Base-by-base conservation (phyloP, 352 stramenopile species). In the Globisporangium splendens region DNA sequence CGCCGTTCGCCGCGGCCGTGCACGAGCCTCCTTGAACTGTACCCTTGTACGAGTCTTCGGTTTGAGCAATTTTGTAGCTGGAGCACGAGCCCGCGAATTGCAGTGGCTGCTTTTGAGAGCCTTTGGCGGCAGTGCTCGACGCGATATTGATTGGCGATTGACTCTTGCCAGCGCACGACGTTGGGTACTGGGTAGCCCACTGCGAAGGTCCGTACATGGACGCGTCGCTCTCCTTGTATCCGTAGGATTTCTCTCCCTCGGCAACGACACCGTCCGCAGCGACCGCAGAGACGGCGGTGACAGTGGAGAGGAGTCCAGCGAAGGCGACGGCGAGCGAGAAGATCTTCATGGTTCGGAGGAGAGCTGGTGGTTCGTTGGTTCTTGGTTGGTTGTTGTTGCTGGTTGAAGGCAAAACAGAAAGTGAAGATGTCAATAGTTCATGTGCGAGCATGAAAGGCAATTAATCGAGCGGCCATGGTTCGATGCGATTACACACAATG, bases 71-170 rank as follows among this genome's bases (percentile, higher is more conserved):
- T 6, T 61, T 54, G 46, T 53, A 61, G 10, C 53, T 35, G 17
- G 22, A 15, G 28, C 62, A 73, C n/a, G 59, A 43, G 38, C 66
- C 66, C 24, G 35, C 48, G 52, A 73, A 63, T 17, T 24, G 13
- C 13, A 73, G 22, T 5, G 62, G 62, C 0, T 28, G 18, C 14
- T 43, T 20, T 12, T 11, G n/a, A 31, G 24, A 31, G 2, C 24
- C 24, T 31, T 31, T 31, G 2, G 24, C 5, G 24, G 24, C 2
- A 5, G 24, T 31, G 2, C 5, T 31, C 24, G 24, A 31, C 12
- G 38, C 7, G 50, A 56, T 41, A 31, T 56, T 33, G 38, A 73
- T 68, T 21, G 66, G 66, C 47, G 66, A 73, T 53, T 73, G 66
- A 39, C 56, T 46, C 31, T 63, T 61, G 50, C 66, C 66, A 21